Base-by-base conservation (phyloP, 495 filamentous ascomycete genomes). In the Amniculicola lignicola region DNA sequence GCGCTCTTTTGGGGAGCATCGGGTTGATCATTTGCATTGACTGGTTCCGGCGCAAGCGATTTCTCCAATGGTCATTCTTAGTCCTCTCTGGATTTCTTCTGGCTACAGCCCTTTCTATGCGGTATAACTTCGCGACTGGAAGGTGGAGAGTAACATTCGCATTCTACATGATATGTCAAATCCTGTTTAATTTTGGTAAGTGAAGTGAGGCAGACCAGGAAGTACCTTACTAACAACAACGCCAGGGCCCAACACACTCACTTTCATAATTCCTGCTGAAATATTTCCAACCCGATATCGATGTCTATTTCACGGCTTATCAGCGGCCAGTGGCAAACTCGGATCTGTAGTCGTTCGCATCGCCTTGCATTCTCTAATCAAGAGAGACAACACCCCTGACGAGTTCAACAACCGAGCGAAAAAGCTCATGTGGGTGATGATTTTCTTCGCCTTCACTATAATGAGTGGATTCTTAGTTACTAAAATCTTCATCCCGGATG, bases 161-260 rank as follows among this genome's bases (percentile, higher is more conserved):
- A 0, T 60, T 88, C 1, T 86, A 84, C 54, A 74, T 80, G 19
- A 37, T 86, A 18, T 78, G 76, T 16, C 79, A 87, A 63, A 62
- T 82, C 0, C 57, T 85, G n/a, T 87, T 85, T 69, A 84, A 85
- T 57, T 74, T 85, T 22, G 82, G 82, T 43, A 23, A 45, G 38
- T 35, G 11, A 12, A 28, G 10, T 22, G 9, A 2, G 5, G 18
- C 42, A 6, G 37, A 40, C 9, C 37, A 9, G 16, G 29, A n/a
- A 33, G 7, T 7, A 7, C 29, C 7, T 6, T 9, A 33, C 54
- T 40, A 2, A 51, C 29, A 22, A n/a, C 22, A 7, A 10, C 23
- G 25, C 19, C 16, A 57, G 54, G 46, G 4, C 54, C 54, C 7
- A 58, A 58, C 28, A 58, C 54, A 10, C n/a, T 45, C 3, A 58